A percentile compares a stretch with the other conserved stretches of the same genome.
Conservation (phyloP, 2,329 filamentous ascomycete species). For the Cordyceps militaris region DNA sequence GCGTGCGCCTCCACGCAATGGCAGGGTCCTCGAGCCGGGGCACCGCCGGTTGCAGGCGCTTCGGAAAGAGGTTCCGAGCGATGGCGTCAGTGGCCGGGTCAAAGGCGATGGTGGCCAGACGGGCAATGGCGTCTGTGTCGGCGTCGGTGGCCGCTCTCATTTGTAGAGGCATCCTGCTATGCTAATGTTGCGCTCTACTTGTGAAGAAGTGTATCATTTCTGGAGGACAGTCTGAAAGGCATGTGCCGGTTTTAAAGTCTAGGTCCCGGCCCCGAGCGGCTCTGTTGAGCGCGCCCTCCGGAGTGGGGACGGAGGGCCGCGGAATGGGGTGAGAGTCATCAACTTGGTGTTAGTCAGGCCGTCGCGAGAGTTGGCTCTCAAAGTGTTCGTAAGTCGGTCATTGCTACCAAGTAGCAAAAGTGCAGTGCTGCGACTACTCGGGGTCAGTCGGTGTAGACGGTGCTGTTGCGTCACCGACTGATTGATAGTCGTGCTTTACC, state of each 20-base stretch:
- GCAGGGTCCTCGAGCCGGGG: neutral
- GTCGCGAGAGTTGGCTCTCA: neutral
- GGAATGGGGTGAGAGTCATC: neutral
- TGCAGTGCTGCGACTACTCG: too few relatives aligned
- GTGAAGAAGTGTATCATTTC: neutral
- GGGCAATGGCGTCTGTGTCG: slow-evolving; percentile 21
- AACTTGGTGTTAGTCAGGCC: neutral
- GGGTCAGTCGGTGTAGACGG: too few relatives aligned
- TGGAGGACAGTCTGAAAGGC: neutral
- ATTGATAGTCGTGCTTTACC: too few relatives aligned
- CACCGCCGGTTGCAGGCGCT: slow-evolving; percentile 11
- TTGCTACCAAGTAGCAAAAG: neutral
- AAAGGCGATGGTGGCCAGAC: slow-evolving; percentile 20
- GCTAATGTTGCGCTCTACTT: too few relatives aligned
- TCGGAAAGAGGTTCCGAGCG: slow-evolving; percentile 15
- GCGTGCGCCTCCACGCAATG: slow-evolving; percentile 14
- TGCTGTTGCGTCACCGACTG: too few relatives aligned
- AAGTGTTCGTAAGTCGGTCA: too few relatives aligned
- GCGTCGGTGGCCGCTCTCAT: slow-evolving; percentile 20
- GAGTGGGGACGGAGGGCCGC: neutral
- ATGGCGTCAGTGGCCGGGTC: slow-evolving; percentile 16
- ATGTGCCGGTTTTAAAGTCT: neutral
- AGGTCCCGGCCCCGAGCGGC: neutral
- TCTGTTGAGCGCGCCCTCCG: slow-evolving; percentile 2
- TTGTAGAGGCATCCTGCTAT: slow-evolving; percentile 23